A percentile compares a stretch with the other conserved stretches of the same genome.
These are phyloP conservation scores for Setaria viridis DNA, from an alignment of 202 grass and related monocot species.

Conservation along the genomic window DNA sequence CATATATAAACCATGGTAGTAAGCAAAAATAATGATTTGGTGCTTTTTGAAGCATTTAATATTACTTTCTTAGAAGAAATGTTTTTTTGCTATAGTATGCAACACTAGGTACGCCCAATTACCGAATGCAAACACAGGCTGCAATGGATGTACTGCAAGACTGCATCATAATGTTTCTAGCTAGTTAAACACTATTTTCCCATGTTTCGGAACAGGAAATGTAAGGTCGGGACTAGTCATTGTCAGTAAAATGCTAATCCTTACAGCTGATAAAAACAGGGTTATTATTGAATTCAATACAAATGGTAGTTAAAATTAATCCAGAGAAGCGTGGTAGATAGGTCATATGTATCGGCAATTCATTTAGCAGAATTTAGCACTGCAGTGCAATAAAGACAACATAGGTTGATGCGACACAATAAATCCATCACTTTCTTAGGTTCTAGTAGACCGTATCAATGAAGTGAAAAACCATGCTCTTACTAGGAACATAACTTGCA, in stretches of 20 bases:
- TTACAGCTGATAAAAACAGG: neutral
- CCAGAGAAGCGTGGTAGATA: neutral
- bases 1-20: neutral
- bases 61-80: neutral
- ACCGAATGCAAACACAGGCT: conserved; percentile 1
- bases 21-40: neutral
- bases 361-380: neutral
- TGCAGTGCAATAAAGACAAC: neutral
- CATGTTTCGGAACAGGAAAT: conserved; percentile 13
- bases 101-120: neutral
- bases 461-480: neutral
- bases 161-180: conserved; percentile 9
- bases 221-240: neutral
- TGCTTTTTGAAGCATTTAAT: neutral
- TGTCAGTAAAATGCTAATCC: neutral
- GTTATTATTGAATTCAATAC: neutral
- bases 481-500: conserved; percentile 18
- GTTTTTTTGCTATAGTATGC: neutral
- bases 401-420: neutral
- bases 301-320: neutral
- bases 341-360: neutral
- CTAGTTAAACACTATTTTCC: neutral
- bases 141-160: neutral
- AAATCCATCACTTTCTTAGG: neutral
- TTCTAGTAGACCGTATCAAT: conserved; percentile 20